Evolutionary conservation across 2,329 filamentous ascomycete species (phyloP).

Genomic region (Penicillium nordicum): DNA sequence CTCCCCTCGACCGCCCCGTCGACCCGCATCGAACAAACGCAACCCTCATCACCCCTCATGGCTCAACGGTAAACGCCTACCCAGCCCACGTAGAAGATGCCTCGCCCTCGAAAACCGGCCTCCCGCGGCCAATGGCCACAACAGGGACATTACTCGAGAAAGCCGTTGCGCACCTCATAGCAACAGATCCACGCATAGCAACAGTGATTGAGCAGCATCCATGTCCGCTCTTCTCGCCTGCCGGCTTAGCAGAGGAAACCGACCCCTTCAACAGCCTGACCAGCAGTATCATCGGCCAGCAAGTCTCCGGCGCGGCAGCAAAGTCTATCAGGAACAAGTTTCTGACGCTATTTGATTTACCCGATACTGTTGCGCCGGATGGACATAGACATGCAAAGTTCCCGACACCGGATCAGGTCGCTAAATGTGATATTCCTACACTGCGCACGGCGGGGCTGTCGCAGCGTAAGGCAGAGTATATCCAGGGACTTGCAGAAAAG

Average conservation of each 20-base stretch:
- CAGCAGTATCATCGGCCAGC: constrained; percentile 90
- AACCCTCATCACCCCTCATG: constrained; percentile 47
- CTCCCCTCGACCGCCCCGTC: constrained; percentile 43
- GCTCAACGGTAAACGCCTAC: constrained; percentile 48
- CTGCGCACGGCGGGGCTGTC: constrained; percentile 85
- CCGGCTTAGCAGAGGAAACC: constrained; percentile 76
- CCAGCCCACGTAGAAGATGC: constrained; percentile 38
- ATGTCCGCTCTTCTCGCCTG: constrained; percentile 75
- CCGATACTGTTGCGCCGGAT: constrained; percentile 18
- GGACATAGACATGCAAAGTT: constrained; percentile 48
- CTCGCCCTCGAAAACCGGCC: constrained; percentile 42
- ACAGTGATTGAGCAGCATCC: constrained; percentile 69
- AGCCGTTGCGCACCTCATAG: constrained; percentile 70
- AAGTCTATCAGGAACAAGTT: constrained; percentile 86
- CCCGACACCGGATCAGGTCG: constrained; percentile 72
- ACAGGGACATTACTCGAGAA: constrained; percentile 70
- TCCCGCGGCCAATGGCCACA: constrained; percentile 52
- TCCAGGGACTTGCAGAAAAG: constrained; percentile 78
- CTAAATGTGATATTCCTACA: constrained; percentile 57
- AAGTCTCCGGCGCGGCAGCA: constrained; percentile 90
- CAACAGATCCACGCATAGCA: constrained; percentile 68
- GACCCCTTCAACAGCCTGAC: constrained; percentile 83
- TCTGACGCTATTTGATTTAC: constrained; percentile 63
- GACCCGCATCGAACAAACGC: constrained; percentile 49
- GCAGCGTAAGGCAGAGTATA: constrained; percentile 93